Evolutionary conservation across 345 rosid genomes (phyloP).

Genomic region (Aquilaria malaccensis): DNA sequence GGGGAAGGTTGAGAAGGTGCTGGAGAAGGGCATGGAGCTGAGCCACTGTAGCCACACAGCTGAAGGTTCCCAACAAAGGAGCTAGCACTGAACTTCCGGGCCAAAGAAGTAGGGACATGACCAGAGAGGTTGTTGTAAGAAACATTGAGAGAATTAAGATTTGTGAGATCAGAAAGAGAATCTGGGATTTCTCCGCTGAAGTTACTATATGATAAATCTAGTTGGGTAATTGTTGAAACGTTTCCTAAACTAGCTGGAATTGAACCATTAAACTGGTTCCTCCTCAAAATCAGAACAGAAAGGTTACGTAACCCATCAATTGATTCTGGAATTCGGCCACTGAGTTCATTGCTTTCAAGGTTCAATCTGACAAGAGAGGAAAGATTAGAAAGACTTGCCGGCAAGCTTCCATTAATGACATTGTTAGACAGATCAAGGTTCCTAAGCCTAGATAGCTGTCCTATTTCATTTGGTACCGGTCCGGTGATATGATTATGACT

Average conservation of each 20-base stretch:
- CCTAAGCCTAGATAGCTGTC: slow-evolving; percentile 33
- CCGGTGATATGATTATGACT: slow-evolving; percentile 56
- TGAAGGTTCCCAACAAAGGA: slow-evolving; percentile 70
- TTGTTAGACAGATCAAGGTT: slow-evolving; percentile 50
- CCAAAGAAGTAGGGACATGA: slow-evolving; percentile 58
- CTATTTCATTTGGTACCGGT: slow-evolving; percentile 41
- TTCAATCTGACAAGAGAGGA: slow-evolving; percentile 37
- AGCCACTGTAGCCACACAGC: slow-evolving; percentile 66
- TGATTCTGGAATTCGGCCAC: slow-evolving; percentile 33
- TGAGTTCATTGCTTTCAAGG: slow-evolving; percentile 33
- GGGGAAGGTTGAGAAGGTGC: slow-evolving; percentile 35
- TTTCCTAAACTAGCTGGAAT: slow-evolving; percentile 54
- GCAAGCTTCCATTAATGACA: slow-evolving; percentile 45
- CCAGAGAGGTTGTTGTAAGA: slow-evolving; percentile 87
- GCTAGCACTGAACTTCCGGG: slow-evolving; percentile 62
- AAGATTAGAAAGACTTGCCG: slow-evolving; percentile 31
- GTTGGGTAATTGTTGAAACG: slow-evolving; percentile 29
- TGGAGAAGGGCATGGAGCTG: slow-evolving; percentile 49
- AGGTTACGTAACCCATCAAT: slow-evolving; percentile 42
- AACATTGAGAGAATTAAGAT: slow-evolving; percentile 62
- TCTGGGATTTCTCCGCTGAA: slow-evolving; percentile 66
- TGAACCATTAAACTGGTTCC: slow-evolving; percentile 47
- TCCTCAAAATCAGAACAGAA: slow-evolving; percentile 49
- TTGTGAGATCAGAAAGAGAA: slow-evolving; percentile 39
- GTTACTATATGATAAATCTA: slow-evolving; percentile 60